These are phyloP conservation scores for Globisporangium okanoganense DNA, from an alignment of 352 stramenopile species.

Conservation along the genomic window DNA sequence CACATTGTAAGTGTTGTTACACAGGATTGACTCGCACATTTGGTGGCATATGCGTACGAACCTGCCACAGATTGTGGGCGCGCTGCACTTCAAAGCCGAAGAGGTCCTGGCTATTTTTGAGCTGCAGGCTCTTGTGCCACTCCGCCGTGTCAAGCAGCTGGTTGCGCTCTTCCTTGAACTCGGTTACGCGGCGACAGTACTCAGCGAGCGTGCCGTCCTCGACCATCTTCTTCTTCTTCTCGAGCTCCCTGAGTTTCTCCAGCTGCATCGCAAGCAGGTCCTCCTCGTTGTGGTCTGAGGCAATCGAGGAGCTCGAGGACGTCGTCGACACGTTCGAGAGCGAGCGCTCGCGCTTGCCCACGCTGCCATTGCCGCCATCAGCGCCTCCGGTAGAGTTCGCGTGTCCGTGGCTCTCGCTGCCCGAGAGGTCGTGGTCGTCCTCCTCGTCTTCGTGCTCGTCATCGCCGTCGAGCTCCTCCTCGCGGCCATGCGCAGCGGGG, in stretches of 20 bases:
- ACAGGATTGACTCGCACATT: too few relatives aligned
- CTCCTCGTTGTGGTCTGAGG: slow-evolving; percentile 40
- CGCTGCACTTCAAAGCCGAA: slow-evolving; percentile 77
- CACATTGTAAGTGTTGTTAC: background rate
- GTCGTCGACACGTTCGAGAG: slow-evolving; percentile 65
- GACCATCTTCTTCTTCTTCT: slow-evolving; percentile 84
- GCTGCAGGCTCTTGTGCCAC: slow-evolving; percentile 78
- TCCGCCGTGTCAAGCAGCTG: slow-evolving; percentile 67
- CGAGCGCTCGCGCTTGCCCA: slow-evolving; percentile 43
- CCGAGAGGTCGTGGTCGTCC: slow-evolving; percentile 17
- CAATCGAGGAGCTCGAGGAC: slow-evolving; percentile 50
- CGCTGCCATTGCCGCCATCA: background rate
- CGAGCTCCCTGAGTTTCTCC: slow-evolving; percentile 70
- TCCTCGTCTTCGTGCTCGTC: slow-evolving; percentile 28
- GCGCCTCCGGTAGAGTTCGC: slow-evolving; percentile 7
- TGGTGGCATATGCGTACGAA: slow-evolving; percentile 14
- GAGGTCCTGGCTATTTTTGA: slow-evolving; percentile 80
- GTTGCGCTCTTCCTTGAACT: slow-evolving; percentile 82
- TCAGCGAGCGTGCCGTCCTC: slow-evolving; percentile 78
- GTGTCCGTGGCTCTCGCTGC: slow-evolving; percentile 16
- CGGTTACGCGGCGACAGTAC: slow-evolving; percentile 76
- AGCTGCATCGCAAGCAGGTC: slow-evolving; percentile 27
- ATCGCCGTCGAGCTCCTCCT: slow-evolving; percentile 22
- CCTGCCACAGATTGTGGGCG: slow-evolving; percentile 59
- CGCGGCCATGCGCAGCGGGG: slow-evolving; percentile 7